phyloP scores from a whole-genome alignment of 305 asterid genomes.

The Solanum hybrid region DNA sequence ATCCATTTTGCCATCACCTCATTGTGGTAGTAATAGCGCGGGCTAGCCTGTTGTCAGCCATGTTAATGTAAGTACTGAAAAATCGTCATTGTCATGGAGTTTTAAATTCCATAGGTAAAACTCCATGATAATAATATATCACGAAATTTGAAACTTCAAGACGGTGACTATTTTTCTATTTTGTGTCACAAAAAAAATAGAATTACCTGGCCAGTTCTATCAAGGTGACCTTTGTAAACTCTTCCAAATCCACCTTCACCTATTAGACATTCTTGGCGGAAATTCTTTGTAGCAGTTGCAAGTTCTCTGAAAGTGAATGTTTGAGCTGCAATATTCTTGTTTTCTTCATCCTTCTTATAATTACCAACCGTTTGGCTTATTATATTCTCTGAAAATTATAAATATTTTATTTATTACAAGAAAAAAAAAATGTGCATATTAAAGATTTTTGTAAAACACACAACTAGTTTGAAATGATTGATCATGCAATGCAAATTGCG shows the following conservation, averaged over 20 bases:
- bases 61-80: background rate
- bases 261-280: conserved; percentile 28
- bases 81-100: background rate
- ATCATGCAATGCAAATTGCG: background rate
- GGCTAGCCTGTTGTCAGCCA: background rate
- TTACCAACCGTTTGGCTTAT: conserved; percentile 8
- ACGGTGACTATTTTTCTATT: background rate
- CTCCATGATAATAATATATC: background rate
- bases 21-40: background rate
- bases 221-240: conserved; percentile 64
- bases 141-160: background rate
- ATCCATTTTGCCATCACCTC: background rate
- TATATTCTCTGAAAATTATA: background rate
- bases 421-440: background rate
- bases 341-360: conserved; percentile 19
- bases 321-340: conserved; percentile 55
- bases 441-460: background rate
- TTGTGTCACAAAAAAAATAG: background rate
- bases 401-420: background rate
- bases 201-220: conserved; percentile 55
- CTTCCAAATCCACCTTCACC: conserved; percentile 55
- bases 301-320: conserved; percentile 73
- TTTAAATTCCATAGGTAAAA: background rate
- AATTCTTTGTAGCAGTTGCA: conserved; percentile 39
- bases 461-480: background rate